phyloP scores from a whole-genome alignment of 1,139 yeast genomes.

The Pichia sp. region DNA sequence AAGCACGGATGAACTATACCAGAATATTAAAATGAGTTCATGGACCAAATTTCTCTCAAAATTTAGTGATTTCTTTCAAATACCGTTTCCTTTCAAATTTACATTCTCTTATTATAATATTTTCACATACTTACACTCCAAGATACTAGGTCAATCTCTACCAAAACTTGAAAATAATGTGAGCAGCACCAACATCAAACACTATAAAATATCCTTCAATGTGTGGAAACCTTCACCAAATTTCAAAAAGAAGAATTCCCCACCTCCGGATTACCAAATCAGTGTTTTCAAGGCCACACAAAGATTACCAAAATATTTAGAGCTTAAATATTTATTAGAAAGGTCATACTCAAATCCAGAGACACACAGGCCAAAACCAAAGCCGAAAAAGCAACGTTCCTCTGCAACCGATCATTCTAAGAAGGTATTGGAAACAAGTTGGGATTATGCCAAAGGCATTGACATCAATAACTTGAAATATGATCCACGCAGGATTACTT shows the following conservation, averaged over 20 bases:
- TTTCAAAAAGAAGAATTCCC: conserved; percentile 64
- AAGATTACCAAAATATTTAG: conserved; percentile 44
- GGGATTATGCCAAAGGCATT: conserved; percentile 14
- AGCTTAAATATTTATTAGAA: conserved; percentile 30
- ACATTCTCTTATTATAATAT: conserved; percentile 13
- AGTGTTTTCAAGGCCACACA: conserved; percentile 45
- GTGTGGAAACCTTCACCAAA: conserved; percentile 80
- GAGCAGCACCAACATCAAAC: not conserved
- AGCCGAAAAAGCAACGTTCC: conserved; percentile 11
- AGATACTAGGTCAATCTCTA: conserved; percentile 7
- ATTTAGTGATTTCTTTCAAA: conserved; percentile 5
- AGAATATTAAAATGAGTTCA: conserved; percentile 8
- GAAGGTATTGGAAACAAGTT: conserved; percentile 28
- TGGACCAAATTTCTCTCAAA: conserved; percentile 9
- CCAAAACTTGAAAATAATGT: conserved; percentile 1
- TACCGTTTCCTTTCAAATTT: conserved; percentile 10
- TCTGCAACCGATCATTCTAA: conserved; percentile 3
- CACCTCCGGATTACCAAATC: conserved; percentile 69
- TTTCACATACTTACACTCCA: conserved; percentile 12
- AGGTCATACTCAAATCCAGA: conserved; percentile 17
- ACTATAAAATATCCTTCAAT: conserved; percentile 35
- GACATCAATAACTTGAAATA: conserved; percentile 28
- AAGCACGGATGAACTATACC: conserved; percentile 2
- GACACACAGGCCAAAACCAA: conserved; percentile 6
- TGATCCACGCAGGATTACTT: conserved; percentile 30